phyloP scores from a whole-genome alignment of 805 yeast species.

The Barnettozyma californica region DNA sequence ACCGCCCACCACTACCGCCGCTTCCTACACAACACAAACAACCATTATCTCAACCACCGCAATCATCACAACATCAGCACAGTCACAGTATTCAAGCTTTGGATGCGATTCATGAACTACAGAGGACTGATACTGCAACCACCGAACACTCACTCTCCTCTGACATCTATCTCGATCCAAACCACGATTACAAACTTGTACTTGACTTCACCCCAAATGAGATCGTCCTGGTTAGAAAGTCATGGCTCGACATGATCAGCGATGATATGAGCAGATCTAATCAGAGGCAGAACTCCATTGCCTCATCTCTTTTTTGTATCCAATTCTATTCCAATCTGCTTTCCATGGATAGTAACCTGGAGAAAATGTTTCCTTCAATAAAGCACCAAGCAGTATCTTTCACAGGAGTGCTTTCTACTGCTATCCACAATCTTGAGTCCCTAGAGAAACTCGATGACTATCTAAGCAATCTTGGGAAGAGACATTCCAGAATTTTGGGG shows the following conservation, averaged over 20 bases:
- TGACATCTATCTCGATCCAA: constrained; percentile 18
- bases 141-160: constrained; percentile 16
- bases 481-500: constrained; percentile 71
- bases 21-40: constrained; percentile 4
- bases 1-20: constrained; percentile 2
- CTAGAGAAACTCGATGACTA: constrained; percentile 53
- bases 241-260: constrained; percentile 35
- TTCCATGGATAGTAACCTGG: constrained; percentile 54
- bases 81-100: background rate
- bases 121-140: constrained; percentile 4
- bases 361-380: constrained; percentile 64
- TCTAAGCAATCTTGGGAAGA: constrained; percentile 58
- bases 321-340: constrained; percentile 72
- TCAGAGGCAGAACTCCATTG: constrained; percentile 28
- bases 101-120: background rate
- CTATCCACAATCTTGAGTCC: constrained; percentile 60
- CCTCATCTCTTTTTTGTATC: constrained; percentile 62
- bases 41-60: background rate
- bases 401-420: constrained; percentile 70
- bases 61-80: background rate
- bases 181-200: constrained; percentile 23
- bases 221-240: constrained; percentile 28
- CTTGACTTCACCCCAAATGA: constrained; percentile 29
- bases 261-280: constrained; percentile 26
- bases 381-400: constrained; percentile 75